Evolutionary conservation across 179 eudicot genomes (phyloP).

Genomic region (Nepenthes alata): DNA sequence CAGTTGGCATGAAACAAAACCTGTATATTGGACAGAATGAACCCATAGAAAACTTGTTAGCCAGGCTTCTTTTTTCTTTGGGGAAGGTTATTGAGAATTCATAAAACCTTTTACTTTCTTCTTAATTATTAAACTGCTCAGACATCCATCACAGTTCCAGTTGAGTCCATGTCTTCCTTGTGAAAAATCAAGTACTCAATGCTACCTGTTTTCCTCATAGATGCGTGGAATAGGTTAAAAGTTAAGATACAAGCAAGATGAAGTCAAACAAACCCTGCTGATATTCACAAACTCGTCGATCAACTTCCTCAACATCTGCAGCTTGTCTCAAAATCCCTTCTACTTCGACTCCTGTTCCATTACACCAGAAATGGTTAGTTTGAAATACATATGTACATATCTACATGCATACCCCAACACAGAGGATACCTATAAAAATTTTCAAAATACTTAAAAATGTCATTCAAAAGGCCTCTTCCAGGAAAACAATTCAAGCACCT

Average conservation of each 20-base stretch:
- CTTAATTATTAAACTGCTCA: not conserved
- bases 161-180: not conserved
- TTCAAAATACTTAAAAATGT: not conserved
- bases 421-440: not conserved
- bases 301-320: conserved; percentile 95
- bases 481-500: not conserved
- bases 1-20: too few relatives aligned
- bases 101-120: too few relatives aligned
- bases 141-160: not conserved
- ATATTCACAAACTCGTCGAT: conserved; percentile 71
- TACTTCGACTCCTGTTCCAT: conserved; percentile 53
- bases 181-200: not conserved
- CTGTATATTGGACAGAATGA: too few relatives aligned
- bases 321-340: conserved; percentile 98
- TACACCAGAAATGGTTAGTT: not conserved
- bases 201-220: not conserved
- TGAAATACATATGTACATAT: not conserved
- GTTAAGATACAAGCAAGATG: not conserved
- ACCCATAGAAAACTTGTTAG: too few relatives aligned
- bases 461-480: not conserved
- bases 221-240: not conserved
- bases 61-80: too few relatives aligned
- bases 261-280: conserved; percentile 51
- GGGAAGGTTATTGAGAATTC: too few relatives aligned
- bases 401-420: not conserved